Evolutionary conservation across 148 eudicot genomes (phyloP).

Genomic region (Tetragonia tetragonoides): DNA sequence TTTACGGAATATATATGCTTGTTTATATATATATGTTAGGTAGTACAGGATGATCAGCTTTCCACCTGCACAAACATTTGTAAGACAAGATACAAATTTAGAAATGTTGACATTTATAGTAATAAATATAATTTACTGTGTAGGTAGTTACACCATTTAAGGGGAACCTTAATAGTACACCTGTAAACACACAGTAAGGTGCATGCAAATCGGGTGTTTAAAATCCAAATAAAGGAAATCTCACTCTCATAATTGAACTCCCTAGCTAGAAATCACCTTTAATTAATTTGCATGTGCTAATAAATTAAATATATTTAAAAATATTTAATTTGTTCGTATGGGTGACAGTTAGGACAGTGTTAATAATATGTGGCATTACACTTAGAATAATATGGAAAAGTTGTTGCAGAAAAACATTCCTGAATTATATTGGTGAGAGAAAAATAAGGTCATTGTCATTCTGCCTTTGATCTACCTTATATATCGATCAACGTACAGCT

Average conservation of each 20-base stretch:
- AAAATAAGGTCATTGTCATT: slow-evolving; percentile 11
- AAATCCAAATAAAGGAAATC: slow-evolving; percentile 9
- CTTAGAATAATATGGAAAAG: background rate
- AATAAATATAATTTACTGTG: background rate
- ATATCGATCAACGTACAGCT: background rate
- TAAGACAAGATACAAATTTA: background rate
- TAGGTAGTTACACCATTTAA: slow-evolving; percentile 1
- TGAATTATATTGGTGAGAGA: slow-evolving; percentile 16
- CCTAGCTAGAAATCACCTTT: no score
- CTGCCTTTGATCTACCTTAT: no score
- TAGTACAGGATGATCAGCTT: background rate
- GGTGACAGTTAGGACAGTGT: slow-evolving; percentile 13
- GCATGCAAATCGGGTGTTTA: background rate
- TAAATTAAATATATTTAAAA: no score
- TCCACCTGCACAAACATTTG: background rate
- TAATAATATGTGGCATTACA: slow-evolving; percentile 9
- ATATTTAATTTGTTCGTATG: no score
- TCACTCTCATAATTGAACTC: slow-evolving; percentile 7
- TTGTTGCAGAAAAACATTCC: slow-evolving; percentile 24
- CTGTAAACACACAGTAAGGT: background rate
- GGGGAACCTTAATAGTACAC: background rate
- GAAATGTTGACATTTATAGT: background rate
- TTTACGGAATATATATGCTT: no score
- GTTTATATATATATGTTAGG: background rate
- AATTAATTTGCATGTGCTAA: no score